Conservation (phyloP, 176 grass and related monocot genomes). For the Raddia distichophylla region DNA sequence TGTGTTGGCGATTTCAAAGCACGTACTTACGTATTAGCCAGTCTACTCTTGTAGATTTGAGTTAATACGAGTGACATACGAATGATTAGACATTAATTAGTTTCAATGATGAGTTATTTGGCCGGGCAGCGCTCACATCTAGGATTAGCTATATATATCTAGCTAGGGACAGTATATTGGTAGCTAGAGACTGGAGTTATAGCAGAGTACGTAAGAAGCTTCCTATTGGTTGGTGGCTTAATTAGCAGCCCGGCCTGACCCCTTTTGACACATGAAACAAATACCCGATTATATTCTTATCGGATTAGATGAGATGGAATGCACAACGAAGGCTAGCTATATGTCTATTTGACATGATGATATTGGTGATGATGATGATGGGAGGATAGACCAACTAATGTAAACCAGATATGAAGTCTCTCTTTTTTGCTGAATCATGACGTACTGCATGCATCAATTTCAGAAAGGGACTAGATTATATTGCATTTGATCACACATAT, state of each 20-base stretch:
- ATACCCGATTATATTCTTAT: background rate
- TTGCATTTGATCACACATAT: background rate
- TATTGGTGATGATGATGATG: no score
- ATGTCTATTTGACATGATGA: background rate
- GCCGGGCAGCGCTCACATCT: background rate
- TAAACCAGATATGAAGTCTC: background rate
- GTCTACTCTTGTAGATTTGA: background rate
- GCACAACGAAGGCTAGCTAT: background rate
- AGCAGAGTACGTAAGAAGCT: slow-evolving; percentile 21
- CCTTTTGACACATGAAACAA: slow-evolving; percentile 13
- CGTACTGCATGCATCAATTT: background rate
- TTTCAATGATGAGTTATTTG: slow-evolving; percentile 12
- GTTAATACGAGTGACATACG: background rate
- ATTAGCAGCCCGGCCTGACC: slow-evolving; percentile 7
- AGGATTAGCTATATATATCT: background rate
- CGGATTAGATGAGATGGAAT: background rate
- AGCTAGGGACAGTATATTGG: background rate
- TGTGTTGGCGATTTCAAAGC: background rate
- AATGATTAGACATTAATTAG: background rate
- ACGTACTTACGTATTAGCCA: background rate
- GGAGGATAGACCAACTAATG: background rate
- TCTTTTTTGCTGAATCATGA: no score
- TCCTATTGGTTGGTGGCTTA: slow-evolving; percentile 4
- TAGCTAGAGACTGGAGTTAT: background rate
- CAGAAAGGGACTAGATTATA: background rate